A percentile compares a stretch with the other conserved stretches of the same genome.
phyloP scores from a whole-genome alignment of 2,329 filamentous ascomycete species.

The Cadophora luteo-olivacea region DNA sequence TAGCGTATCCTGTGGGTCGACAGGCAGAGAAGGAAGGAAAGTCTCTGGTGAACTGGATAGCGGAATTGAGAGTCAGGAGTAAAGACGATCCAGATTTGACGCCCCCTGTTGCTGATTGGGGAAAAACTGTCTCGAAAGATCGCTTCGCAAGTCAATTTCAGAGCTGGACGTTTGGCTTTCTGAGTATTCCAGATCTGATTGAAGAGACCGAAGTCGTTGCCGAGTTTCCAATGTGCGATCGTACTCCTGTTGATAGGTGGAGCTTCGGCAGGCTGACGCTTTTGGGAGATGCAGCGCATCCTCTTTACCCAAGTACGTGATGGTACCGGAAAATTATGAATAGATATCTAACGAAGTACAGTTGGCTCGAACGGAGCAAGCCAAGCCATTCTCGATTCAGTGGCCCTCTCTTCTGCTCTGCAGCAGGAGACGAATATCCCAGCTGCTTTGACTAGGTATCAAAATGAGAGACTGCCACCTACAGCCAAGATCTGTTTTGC shows the following conservation, averaged over 20 bases:
- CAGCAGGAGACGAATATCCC: slow-evolving; percentile 40
- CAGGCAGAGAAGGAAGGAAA: slow-evolving; percentile 46
- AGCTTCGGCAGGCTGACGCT: slow-evolving; percentile 47
- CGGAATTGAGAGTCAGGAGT: slow-evolving; percentile 50
- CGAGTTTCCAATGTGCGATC: slow-evolving; percentile 55
- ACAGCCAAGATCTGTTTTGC: slow-evolving; percentile 54
- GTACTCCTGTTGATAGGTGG: slow-evolving; percentile 50
- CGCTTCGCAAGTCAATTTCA: slow-evolving; percentile 50
- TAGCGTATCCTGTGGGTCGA: slow-evolving; percentile 53
- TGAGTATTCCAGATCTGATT: slow-evolving; percentile 52
- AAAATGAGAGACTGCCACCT: slow-evolving; percentile 49
- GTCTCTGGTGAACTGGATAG: slow-evolving; percentile 55
- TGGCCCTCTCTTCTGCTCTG: slow-evolving; percentile 47
- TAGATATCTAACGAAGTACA: slow-evolving; percentile 1
- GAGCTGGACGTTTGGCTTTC: slow-evolving; percentile 50
- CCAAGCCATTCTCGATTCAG: slow-evolving; percentile 53
- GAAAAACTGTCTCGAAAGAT: slow-evolving; percentile 49
- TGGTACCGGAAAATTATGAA: too few relatives aligned
- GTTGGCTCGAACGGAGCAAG: slow-evolving; percentile 52
- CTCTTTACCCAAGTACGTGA: slow-evolving; percentile 49
- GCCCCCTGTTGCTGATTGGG: slow-evolving; percentile 53
- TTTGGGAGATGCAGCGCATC: slow-evolving; percentile 50
- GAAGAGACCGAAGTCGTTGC: slow-evolving; percentile 50
- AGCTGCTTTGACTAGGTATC: slow-evolving; percentile 48
- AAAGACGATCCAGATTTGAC: slow-evolving; percentile 51